Percentiles rank a stretch among this genome's conserved stretches.
phyloP scores from a whole-genome alignment of 352 stramenopile genomes.

The Nothophytophthora sp. region DNA sequence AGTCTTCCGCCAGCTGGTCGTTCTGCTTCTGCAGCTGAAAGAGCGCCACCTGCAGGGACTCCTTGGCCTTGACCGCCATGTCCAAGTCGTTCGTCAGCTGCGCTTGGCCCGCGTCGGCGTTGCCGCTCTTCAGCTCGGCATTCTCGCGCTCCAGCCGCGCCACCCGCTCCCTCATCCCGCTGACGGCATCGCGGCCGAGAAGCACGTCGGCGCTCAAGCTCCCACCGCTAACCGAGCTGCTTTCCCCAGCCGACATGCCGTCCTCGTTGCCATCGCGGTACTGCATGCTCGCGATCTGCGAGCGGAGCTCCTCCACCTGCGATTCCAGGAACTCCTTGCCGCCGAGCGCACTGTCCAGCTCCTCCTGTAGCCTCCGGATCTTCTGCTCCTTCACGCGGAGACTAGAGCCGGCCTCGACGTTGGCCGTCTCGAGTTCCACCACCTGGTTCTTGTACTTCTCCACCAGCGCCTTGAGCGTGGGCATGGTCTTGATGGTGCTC shows the following conservation, averaged over 20 bases:
- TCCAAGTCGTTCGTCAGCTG: conserved; percentile 75
- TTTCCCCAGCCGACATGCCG: conserved; percentile 32
- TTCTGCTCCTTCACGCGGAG: conserved; percentile 85
- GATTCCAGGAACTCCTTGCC: conserved; percentile 88
- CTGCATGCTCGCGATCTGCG: conserved; percentile 61
- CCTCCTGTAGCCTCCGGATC: conserved; percentile 79
- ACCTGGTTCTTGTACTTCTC: conserved; percentile 91
- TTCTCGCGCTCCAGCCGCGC: conserved; percentile 81
- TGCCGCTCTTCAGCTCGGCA: conserved; percentile 54
- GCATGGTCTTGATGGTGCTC: conserved; percentile 87
- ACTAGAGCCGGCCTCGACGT: conserved; percentile 77
- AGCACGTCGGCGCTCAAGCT: conserved; percentile 63
- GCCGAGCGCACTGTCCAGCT: conserved; percentile 76
- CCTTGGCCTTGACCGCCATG: conserved; percentile 74
- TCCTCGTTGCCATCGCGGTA: conserved; percentile 45
- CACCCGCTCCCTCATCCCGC: conserved; percentile 55
- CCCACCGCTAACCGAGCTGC: conserved; percentile 27
- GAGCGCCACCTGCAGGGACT: conserved; percentile 63
- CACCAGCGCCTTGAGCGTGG: conserved; percentile 71
- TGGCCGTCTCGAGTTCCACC: conserved; percentile 81
- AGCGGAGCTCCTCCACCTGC: conserved; percentile 78
- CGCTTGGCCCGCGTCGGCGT: conserved; percentile 47
- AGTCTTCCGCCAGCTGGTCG: conserved; percentile 68
- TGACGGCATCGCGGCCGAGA: conserved; percentile 62
- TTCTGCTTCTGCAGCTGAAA: conserved; percentile 80